Conservation (phyloP, 192 early-diverging fungal genomes). For the Rhizophagus clarus region DNA sequence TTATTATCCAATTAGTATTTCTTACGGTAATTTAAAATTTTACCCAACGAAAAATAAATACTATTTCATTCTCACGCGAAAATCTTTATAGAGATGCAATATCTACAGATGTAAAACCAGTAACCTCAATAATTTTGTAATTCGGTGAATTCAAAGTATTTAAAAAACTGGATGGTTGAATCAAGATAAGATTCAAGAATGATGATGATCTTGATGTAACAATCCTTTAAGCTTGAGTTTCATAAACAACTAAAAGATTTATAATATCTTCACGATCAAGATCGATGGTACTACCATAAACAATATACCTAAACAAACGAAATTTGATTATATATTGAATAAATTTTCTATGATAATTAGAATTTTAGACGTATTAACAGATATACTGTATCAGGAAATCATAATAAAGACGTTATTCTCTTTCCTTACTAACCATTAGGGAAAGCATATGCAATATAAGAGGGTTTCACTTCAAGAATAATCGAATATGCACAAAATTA, state of each 20-base stretch:
- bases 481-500: no score
- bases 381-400: no score
- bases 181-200: not conserved
- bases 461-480: no score
- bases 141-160: not conserved
- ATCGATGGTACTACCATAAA: not conserved
- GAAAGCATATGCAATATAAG: no score
- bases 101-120: not conserved
- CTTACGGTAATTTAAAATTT: not conserved
- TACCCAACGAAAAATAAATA: conserved; percentile 9
- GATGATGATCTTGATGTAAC: not conserved
- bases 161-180: not conserved
- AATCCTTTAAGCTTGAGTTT: not conserved
- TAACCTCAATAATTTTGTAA: not conserved
- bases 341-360: no score
- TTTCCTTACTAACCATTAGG: no score
- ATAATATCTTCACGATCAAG: not conserved
- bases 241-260: not conserved
- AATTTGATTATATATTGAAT: no score
- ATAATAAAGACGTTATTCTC: no score
- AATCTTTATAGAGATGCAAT: not conserved
- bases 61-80: not conserved
- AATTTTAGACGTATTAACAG: no score
- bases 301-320: conserved; percentile 1
- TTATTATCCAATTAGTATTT: not conserved